These are phyloP conservation scores for Lachancea lanzarotensis DNA, from an alignment of 805 yeast species.

Conservation along the genomic window DNA sequence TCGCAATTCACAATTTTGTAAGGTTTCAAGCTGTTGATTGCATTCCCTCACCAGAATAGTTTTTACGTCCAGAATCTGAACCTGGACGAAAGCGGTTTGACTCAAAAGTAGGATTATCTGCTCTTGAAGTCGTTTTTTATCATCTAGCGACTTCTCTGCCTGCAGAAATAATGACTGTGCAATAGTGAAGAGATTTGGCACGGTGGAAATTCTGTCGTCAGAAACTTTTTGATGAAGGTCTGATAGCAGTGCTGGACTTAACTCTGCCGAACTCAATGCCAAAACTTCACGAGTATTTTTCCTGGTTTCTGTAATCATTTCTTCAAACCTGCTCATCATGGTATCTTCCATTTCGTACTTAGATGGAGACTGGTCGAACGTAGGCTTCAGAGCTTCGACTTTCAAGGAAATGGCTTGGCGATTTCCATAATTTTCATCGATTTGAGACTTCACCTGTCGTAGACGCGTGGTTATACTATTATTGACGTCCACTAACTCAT, in stretches of 20 bases:
- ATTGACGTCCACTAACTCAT: constrained; percentile 12
- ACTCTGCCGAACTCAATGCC: constrained; percentile 11
- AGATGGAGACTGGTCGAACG: constrained; percentile 11
- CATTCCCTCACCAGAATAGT: constrained; percentile 30
- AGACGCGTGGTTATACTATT: constrained; percentile 13
- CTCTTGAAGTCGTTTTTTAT: constrained; percentile 33
- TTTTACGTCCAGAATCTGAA: constrained; percentile 33
- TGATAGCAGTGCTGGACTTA: background rate
- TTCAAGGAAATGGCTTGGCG: constrained; percentile 10
- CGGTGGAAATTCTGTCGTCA: constrained; percentile 13
- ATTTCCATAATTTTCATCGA: constrained; percentile 13
- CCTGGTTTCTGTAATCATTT: constrained; percentile 16
- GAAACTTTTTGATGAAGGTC: constrained; percentile 8
- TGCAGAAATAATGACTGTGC: constrained; percentile 25
- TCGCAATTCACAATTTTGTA: constrained; percentile 20
- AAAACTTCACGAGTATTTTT: constrained; percentile 14
- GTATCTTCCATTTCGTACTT: constrained; percentile 21
- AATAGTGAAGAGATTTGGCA: constrained; percentile 21
- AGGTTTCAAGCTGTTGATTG: constrained; percentile 24
- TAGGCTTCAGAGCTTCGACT: constrained; percentile 8
- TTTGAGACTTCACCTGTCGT: constrained; percentile 15
- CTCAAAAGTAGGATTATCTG: constrained; percentile 26
- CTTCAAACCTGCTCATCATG: constrained; percentile 25
- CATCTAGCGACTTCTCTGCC: constrained; percentile 18
- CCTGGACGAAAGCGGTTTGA: constrained; percentile 35